Base-by-base conservation (phyloP, 2,329 filamentous ascomycete species). In the Xylariaceae sp. region DNA sequence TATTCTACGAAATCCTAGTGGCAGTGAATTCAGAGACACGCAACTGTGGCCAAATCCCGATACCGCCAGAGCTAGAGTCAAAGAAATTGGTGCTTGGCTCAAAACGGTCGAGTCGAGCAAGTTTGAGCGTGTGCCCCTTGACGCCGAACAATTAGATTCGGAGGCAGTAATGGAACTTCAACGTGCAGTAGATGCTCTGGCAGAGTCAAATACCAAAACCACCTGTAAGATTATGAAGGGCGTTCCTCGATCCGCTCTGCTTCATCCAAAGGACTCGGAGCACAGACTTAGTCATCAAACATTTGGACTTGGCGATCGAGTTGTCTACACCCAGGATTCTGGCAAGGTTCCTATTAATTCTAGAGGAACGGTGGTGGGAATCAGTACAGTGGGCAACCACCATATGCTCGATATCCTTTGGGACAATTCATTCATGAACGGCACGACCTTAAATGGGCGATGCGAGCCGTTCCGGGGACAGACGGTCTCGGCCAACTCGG, bases 181-280 rank as follows among this genome's bases (percentile, higher is more conserved):
- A 64, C 72, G 78, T 53, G 85, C 86, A 42, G 88, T 90, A 2
- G 89, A 96, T 63, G 60, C 78, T 51, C 72, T 82, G 31, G 74
- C 78, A 57, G 73, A 76, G 42, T 74, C 76, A 29, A 79, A 77
- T 11, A 71, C 79, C 12, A 74, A 78, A 11, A 72, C 78, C 34
- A 78, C 84, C 40, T 76, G 81, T 50, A 89, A 86, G 75, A 88
- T 83, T 66, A 79, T 96, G 59, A 85, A 83, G 55, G 85, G 85
- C 53, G 90, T 96, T 44, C 94, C 94, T 48, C 85, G 95, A 50
- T 86, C 86, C 62, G 94, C 91, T 6, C 76, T 99, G 19, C 78
- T 99, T 66, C 95, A 95, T 68, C 95, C 95, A n/a, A 81, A 86
- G 1, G 94, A 99, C 72, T 91, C 91, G n/a, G 91, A 96, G 71